These are phyloP conservation scores for Starmerella geochares DNA, from an alignment of 805 yeast genomes.

Conservation along the genomic window DNA sequence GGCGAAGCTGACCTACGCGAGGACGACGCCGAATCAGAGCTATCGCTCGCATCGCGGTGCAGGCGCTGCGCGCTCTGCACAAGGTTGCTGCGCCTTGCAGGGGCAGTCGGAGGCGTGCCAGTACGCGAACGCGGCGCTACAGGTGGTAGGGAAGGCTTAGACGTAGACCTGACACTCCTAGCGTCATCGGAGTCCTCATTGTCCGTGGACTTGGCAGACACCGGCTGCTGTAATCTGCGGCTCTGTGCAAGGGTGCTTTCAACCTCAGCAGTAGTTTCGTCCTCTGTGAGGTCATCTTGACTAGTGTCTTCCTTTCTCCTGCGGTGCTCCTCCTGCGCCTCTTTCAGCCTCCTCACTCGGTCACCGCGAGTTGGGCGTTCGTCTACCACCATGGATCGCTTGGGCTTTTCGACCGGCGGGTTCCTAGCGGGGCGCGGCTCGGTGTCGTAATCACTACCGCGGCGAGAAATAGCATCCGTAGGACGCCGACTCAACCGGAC, in stretches of 20 bases:
- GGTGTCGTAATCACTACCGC: background rate
- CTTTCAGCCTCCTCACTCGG: constrained; percentile 21
- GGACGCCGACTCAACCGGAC: constrained; percentile 1
- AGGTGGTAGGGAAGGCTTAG: background rate
- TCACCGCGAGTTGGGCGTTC: constrained; percentile 15
- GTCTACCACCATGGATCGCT: background rate
- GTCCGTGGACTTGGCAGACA: no score
- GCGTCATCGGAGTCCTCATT: no score
- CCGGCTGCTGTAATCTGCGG: no score
- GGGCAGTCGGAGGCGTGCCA: background rate
- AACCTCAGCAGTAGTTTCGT: background rate
- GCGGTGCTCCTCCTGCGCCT: constrained; percentile 23
- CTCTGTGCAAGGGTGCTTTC: background rate
- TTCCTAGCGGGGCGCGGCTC: background rate
- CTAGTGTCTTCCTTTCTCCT: constrained; percentile 4
- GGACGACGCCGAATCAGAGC: constrained; percentile 5
- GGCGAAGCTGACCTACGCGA: no score
- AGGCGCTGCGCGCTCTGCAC: constrained; percentile 20
- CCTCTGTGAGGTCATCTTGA: constrained; percentile 6
- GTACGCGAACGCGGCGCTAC: background rate
- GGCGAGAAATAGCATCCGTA: background rate
- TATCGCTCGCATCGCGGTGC: background rate
- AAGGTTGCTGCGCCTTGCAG: constrained; percentile 13
- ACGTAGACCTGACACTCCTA: background rate
- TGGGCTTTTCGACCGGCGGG: background rate